A percentile compares a stretch with the other conserved stretches of the same genome.
These are phyloP conservation scores for Collariella sp. DNA, from an alignment of 495 filamentous ascomycete genomes.

Conservation along the genomic window DNA sequence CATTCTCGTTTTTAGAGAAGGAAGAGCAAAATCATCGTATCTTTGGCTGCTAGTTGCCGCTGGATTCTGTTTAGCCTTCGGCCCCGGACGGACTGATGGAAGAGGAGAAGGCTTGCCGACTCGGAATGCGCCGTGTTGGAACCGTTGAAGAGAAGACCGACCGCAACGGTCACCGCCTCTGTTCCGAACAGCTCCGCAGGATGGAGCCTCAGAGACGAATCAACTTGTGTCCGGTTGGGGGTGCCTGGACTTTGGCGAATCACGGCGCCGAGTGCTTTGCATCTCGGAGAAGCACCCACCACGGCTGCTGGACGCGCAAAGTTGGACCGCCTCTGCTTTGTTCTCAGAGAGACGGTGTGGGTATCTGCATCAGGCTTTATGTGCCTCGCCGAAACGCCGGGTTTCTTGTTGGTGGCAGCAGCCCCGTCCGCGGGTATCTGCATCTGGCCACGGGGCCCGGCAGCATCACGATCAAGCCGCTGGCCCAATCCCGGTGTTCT, in stretches of 20 bases:
- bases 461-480: slow-evolving; percentile 19
- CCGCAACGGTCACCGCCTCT: neutral
- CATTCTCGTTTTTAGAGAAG: no score
- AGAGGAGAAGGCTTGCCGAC: no score
- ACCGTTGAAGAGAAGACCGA: neutral
- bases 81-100: neutral
- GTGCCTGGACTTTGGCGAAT: neutral
- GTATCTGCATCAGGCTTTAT: slow-evolving; percentile 20
- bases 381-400: slow-evolving; percentile 18
- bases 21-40: no score
- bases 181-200: neutral
- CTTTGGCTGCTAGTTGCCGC: no score
- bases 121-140: neutral
- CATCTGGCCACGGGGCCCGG: slow-evolving; percentile 20
- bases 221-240: neutral
- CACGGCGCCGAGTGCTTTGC: neutral
- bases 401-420: slow-evolving; percentile 16
- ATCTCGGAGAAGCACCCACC: neutral
- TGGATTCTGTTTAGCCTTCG: no score
- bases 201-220: neutral
- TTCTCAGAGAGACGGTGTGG: slow-evolving; percentile 1
- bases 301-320: neutral
- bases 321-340: neutral
- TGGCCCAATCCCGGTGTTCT: slow-evolving; percentile 11
- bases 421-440: slow-evolving; percentile 19